Percentiles rank a stretch among this genome's conserved stretches.
Evolutionary conservation across 2,329 filamentous ascomycete species (phyloP).

Genomic region (Epicoccum sorghinum): DNA sequence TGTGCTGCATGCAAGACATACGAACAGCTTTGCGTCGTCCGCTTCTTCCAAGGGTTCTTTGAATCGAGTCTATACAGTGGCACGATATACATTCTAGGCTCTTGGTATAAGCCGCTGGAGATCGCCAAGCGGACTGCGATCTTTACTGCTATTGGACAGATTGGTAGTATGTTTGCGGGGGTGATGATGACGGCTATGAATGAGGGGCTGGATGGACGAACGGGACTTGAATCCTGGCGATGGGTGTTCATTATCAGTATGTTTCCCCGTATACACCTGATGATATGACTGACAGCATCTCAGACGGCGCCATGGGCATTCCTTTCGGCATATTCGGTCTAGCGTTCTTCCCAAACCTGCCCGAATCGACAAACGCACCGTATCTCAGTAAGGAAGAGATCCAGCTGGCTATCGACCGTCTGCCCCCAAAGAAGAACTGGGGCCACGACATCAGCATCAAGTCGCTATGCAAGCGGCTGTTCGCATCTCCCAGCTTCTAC

Average conservation of each 20-base stretch:
- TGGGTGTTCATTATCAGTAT: conserved; percentile 40
- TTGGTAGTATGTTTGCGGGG: conserved; percentile 41
- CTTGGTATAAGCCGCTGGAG: conserved; percentile 37
- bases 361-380: conserved; percentile 30
- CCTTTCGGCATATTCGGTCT: conserved; percentile 39
- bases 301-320: conserved; percentile 39
- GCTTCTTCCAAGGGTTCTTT: conserved; percentile 37
- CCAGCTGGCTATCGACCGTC: conserved; percentile 32
- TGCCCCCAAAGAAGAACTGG: conserved; percentile 34
- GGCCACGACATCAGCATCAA: conserved; percentile 32
- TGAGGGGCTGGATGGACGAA: conserved; percentile 27
- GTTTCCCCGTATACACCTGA: not conserved
- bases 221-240: conserved; percentile 34
- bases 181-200: conserved; percentile 45
- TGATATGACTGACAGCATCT: conserved; percentile 4
- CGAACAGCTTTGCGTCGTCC: conserved; percentile 31
- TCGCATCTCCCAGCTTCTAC: conserved; percentile 42
- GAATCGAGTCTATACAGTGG: conserved; percentile 38
- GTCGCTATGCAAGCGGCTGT: conserved; percentile 30
- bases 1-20: conserved; percentile 37
- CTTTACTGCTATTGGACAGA: conserved; percentile 38
- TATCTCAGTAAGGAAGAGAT: conserved; percentile 35
- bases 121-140: conserved; percentile 40
- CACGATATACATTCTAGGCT: conserved; percentile 39
- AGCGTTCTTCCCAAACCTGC: conserved; percentile 36